A percentile compares a stretch with the other conserved stretches of the same genome.
Evolutionary conservation across 2,329 filamentous ascomycete genomes (phyloP).

Genomic region (Monosporascus sp.): DNA sequence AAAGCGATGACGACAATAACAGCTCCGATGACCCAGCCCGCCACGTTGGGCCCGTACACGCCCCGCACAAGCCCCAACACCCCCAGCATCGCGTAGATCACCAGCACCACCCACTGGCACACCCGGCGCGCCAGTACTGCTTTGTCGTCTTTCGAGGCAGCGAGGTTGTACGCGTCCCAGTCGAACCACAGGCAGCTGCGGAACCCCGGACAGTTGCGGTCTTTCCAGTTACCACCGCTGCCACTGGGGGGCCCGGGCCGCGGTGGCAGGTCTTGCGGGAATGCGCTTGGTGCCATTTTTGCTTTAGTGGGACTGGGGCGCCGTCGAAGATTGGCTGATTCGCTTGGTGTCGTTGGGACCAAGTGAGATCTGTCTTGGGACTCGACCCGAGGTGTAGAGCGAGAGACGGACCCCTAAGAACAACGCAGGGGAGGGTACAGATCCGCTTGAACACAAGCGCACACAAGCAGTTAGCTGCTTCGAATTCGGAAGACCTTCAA

Average conservation of each 20-base stretch:
- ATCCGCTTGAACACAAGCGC: too few relatives aligned
- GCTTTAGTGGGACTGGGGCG: too few relatives aligned
- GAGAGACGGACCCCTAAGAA: too few relatives aligned
- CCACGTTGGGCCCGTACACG: conserved; percentile 5
- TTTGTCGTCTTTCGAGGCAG: background rate
- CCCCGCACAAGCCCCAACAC: conserved; percentile 5
- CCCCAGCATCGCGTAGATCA: conserved; percentile 6
- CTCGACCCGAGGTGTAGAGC: too few relatives aligned
- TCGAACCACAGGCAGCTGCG: conserved; percentile 10
- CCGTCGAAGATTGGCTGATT: too few relatives aligned
- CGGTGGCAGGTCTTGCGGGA: conserved; percentile 9
- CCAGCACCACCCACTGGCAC: conserved; percentile 5
- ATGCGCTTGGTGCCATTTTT: conserved; percentile 2
- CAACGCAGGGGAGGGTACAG: too few relatives aligned
- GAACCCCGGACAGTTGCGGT: conserved; percentile 8
- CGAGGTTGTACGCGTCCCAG: conserved; percentile 9
- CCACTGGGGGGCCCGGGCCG: conserved; percentile 3
- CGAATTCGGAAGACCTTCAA: too few relatives aligned
- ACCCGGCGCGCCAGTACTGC: conserved; percentile 3
- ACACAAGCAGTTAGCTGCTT: too few relatives aligned
- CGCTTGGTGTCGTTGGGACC: too few relatives aligned
- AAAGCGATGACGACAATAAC: conserved; percentile 1
- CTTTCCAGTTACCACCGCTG: conserved; percentile 1
- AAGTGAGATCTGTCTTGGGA: too few relatives aligned
- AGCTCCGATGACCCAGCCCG: conserved; percentile 5